Conservation (phyloP, 2,329 filamentous ascomycete species). For the Myotisia sp. region DNA sequence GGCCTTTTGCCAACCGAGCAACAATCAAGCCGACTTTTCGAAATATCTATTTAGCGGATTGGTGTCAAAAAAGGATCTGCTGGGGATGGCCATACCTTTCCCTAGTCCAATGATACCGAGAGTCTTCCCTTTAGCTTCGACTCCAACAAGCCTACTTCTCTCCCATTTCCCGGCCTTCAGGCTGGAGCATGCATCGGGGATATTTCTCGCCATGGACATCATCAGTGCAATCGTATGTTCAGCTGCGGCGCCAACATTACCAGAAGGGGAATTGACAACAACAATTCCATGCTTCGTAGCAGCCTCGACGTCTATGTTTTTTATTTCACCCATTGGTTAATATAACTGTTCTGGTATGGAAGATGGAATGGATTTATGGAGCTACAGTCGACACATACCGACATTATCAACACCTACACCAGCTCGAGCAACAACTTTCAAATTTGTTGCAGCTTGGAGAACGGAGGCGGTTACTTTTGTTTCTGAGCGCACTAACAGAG, state of each 20-base stretch:
- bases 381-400: slow-evolving; percentile 18
- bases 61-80: too few relatives aligned
- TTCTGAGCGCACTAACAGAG: slow-evolving; percentile 65
- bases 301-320: slow-evolving; percentile 44
- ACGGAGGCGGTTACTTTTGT: slow-evolving; percentile 62
- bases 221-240: slow-evolving; percentile 65
- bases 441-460: slow-evolving; percentile 49
- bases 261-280: slow-evolving; percentile 64
- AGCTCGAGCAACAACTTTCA: slow-evolving; percentile 66
- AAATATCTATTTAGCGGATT: slow-evolving; percentile 2
- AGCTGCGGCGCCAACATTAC: slow-evolving; percentile 67
- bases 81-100: slow-evolving; percentile 44
- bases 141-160: slow-evolving; percentile 56
- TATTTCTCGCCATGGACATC: slow-evolving; percentile 58
- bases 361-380: neutral
- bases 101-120: slow-evolving; percentile 64
- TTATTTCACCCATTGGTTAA: neutral
- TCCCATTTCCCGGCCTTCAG: slow-evolving; percentile 65
- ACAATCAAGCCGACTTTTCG: slow-evolving; percentile 68
- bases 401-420: slow-evolving; percentile 78
- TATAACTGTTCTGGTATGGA: too few relatives aligned
- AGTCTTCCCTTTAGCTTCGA: slow-evolving; percentile 64
- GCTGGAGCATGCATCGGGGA: slow-evolving; percentile 54
- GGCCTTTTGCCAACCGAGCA: slow-evolving; percentile 60
- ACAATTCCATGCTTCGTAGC: slow-evolving; percentile 62